Conservation (phyloP, 1,284 basidiomycete species). For the Papiliotrema flavescens region DNA sequence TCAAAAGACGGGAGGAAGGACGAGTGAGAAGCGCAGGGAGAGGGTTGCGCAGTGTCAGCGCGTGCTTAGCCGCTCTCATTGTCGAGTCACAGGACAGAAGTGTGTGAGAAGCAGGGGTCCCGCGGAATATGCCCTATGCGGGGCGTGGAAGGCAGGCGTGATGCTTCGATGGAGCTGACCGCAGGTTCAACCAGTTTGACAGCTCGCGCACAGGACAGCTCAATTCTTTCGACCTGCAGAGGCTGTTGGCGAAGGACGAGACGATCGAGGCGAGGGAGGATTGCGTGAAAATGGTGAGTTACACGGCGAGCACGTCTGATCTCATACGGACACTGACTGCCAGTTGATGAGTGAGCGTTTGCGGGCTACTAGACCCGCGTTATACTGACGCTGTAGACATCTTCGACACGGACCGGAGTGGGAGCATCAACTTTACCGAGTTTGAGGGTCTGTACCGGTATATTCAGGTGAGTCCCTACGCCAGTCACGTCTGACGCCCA, state of each 20-base stretch:
- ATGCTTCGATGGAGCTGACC: background rate
- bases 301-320: no score
- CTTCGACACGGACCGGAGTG: conserved; percentile 48
- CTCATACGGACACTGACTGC: conserved; percentile 7
- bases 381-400: conserved; percentile 37
- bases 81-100: no score
- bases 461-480: conserved; percentile 38
- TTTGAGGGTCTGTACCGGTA: conserved; percentile 50
- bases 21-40: no score
- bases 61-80: no score
- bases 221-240: conserved; percentile 41
- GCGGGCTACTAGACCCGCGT: background rate
- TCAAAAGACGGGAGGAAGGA: no score
- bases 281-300: conserved; percentile 49
- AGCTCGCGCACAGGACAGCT: conserved; percentile 41
- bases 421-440: conserved; percentile 48
- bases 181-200: conserved; percentile 46
- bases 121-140: no score
- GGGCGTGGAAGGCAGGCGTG: no score
- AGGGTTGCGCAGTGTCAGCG: no score
- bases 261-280: conserved; percentile 49
- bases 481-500: no score
- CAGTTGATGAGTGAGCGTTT: conserved; percentile 36
- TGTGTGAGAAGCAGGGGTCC: no score
- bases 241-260: conserved; percentile 44